Base-by-base conservation (phyloP, 2,329 filamentous ascomycete species). In the Blastomyces silverae region DNA sequence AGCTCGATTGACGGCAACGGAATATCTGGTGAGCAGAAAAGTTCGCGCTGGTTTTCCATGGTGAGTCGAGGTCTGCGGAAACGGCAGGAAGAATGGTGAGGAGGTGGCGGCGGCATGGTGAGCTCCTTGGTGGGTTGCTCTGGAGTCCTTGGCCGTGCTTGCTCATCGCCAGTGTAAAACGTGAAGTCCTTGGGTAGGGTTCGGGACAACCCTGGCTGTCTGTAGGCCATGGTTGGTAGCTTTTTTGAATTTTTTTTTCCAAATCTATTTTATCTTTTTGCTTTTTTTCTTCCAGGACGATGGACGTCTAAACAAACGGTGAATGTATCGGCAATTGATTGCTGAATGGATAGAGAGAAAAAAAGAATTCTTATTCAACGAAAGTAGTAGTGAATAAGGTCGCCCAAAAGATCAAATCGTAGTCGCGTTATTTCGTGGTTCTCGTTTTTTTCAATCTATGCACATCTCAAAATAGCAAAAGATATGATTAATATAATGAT, bases 141-240 rank as follows among this genome's bases (percentile, higher is more conserved):
- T 65, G 79, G 79, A 20, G 79, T 81, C 68, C 71, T 78, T 31
- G 79, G 79, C 64, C 74, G 73, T 42, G 73, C 73, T 56, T 70
- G 73, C 53, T 70, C 69, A 61, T 70, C 69, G 58, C 70, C 62
- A 60, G 75, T 74, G 62, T 77, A 72, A 60, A 79, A 78, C 13
- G 77, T 79, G 70, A 81, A 81, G 70, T 79, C 79, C 68, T 80
- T 80, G 37, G 79, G 79, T 34, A 81, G 70, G 31, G 79, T 81
- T 63, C 78, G 78, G 65, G 79, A 80, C 62, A 80, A 72, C 25
- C 74, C 75, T 62, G 71, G 70, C 66, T 74, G 76, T 69, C 74
- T 74, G 66, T 74, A 72, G 67, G 76, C 73, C 77, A 79, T 79
- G 68, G 61, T 71, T 64, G 39, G 10, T 50, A 22, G n/a, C 20